Evolutionary conservation across 805 yeast species (phyloP).

Genomic region (Ogataea polymorpha): DNA sequence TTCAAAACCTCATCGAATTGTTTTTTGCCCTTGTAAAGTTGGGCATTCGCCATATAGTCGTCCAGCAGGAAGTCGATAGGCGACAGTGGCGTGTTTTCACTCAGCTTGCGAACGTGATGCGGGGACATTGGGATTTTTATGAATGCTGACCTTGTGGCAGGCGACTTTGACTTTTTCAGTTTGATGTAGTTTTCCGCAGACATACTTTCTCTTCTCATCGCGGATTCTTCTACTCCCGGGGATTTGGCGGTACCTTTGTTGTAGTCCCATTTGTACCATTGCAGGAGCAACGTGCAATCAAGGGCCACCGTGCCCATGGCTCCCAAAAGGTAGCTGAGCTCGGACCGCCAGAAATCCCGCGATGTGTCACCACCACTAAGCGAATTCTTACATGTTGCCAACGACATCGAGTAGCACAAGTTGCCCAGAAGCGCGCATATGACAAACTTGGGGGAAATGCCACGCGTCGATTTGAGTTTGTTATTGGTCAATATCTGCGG

Average conservation of each 20-base stretch:
- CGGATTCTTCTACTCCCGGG: not conserved
- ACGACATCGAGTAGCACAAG: constrained; percentile 46
- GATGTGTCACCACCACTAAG: constrained; percentile 33
- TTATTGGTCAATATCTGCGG: constrained; percentile 52
- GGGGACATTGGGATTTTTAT: constrained; percentile 30
- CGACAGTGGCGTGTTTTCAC: constrained; percentile 34
- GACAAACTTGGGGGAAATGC: constrained; percentile 48
- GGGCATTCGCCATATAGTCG: constrained; percentile 20
- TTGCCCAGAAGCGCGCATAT: constrained; percentile 50
- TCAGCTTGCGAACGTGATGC: constrained; percentile 29
- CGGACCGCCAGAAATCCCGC: constrained; percentile 39
- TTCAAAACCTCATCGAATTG: constrained; percentile 4
- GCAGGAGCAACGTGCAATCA: constrained; percentile 44
- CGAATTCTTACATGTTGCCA: constrained; percentile 42
- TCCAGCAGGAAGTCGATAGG: constrained; percentile 36
- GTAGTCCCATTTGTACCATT: constrained; percentile 36
- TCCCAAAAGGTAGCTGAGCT: constrained; percentile 44
- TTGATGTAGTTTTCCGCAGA: constrained; percentile 5
- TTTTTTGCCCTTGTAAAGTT: constrained; percentile 1
- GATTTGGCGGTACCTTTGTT: not conserved
- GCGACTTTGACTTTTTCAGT: constrained; percentile 5
- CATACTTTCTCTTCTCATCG: constrained; percentile 1
- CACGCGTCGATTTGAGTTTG: constrained; percentile 44
- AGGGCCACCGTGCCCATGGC: constrained; percentile 51
- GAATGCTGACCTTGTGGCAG: constrained; percentile 18